These are phyloP conservation scores for Candida anutae DNA, from an alignment of 1,139 yeast species.

Conservation along the genomic window DNA sequence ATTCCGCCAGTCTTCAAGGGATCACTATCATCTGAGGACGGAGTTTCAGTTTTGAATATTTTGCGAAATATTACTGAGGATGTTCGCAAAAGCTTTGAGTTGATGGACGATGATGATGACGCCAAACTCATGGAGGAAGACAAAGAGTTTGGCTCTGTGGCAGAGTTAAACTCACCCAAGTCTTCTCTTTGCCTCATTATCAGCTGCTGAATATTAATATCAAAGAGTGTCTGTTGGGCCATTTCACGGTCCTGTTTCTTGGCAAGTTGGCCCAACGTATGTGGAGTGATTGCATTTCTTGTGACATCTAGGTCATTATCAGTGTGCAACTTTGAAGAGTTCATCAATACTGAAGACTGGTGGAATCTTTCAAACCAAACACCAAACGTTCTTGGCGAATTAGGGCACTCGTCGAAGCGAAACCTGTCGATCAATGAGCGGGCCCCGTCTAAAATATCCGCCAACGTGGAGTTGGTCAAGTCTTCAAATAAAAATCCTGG, in stretches of 20 bases:
- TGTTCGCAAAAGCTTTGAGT: conserved; percentile 19
- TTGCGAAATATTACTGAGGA: conserved; percentile 28
- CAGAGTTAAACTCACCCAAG: conserved; percentile 14
- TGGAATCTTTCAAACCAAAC: conserved; percentile 30
- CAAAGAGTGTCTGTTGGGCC: conserved; percentile 14
- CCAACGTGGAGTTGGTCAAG: conserved; percentile 24
- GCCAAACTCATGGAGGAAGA: conserved; percentile 32
- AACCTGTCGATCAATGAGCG: conserved; percentile 18
- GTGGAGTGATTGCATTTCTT: too few relatives aligned
- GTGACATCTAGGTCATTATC: too few relatives aligned
- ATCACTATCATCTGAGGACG: conserved; percentile 5
- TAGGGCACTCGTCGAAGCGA: conserved; percentile 21
- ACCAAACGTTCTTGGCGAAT: conserved; percentile 18
- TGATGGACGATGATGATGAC: conserved; percentile 24
- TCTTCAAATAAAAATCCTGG: conserved; percentile 24
- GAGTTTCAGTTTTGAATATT: conserved; percentile 12
- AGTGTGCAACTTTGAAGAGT: conserved; percentile 8
- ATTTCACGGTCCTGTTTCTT: conserved; percentile 27
- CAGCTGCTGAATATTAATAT: conserved; percentile 14
- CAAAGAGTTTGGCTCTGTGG: conserved; percentile 17
- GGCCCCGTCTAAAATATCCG: conserved; percentile 30
- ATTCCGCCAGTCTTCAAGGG: conserved; percentile 5
- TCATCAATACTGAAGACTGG: conserved; percentile 12
- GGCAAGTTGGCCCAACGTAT: conserved; percentile 7
- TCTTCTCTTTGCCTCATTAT: conserved; percentile 20